These are phyloP conservation scores for Thozetella sp. DNA, from an alignment of 495 filamentous ascomycete genomes.

Conservation along the genomic window DNA sequence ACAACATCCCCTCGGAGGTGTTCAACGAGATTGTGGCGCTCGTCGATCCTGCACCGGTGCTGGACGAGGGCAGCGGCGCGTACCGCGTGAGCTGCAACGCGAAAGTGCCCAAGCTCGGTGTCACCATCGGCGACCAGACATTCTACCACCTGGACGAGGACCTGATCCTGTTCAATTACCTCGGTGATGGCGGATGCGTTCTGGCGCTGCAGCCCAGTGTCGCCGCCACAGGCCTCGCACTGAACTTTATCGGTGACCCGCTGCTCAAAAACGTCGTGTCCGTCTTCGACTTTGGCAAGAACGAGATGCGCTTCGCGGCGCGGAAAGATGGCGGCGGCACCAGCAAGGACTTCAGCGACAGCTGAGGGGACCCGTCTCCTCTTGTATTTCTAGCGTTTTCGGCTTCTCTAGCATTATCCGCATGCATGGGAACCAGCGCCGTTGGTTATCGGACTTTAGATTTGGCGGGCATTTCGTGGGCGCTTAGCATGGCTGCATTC, in stretches of 20 bases:
- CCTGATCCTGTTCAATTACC: conserved; percentile 33
- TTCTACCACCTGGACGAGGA: conserved; percentile 51
- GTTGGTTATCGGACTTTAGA: too few relatives aligned
- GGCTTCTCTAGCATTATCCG: too few relatives aligned
- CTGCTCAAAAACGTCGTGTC: conserved; percentile 59
- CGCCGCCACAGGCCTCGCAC: conserved; percentile 23
- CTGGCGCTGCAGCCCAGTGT: conserved; percentile 17
- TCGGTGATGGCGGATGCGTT: not conserved
- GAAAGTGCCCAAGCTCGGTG: conserved; percentile 43
- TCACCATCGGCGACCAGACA: conserved; percentile 41
- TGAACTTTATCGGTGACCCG: conserved; percentile 50
- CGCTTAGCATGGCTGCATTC: too few relatives aligned
- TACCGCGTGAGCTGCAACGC: conserved; percentile 52
- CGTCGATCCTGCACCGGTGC: conserved; percentile 47
- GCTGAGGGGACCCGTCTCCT: too few relatives aligned
- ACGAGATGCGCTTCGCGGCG: conserved; percentile 6
- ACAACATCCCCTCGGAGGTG: conserved; percentile 25
- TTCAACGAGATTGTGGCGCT: conserved; percentile 40
- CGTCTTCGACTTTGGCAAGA: conserved; percentile 51
- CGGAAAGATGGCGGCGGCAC: not conserved
- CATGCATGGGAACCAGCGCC: too few relatives aligned
- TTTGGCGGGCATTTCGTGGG: too few relatives aligned
- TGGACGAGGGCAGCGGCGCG: conserved; percentile 23
- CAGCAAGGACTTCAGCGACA: not conserved
- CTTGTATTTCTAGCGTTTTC: too few relatives aligned